Base-by-base conservation (phyloP, 2,329 filamentous ascomycete genomes). In the Curvularia eragrostidis region DNA sequence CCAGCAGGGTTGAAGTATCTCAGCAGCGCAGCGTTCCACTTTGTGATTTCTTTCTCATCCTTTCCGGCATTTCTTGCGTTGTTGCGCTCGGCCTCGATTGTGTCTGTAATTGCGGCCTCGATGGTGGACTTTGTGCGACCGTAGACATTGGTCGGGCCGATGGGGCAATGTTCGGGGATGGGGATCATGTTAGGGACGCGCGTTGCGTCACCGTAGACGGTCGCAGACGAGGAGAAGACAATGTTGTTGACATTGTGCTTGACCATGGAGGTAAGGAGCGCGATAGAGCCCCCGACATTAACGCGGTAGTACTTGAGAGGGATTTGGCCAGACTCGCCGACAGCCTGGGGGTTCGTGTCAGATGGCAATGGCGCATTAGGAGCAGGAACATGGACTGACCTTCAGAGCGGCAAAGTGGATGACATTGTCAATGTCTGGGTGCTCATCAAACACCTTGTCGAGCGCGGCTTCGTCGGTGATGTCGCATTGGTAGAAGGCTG, bases 321-420 rank as follows among this genome's bases (percentile, higher is more conserved):
- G 63, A 92, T 96, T 79, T 96, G 91, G 73, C 85, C 88, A 52
- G 94, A 98, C 82, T 99, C 94, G 74, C 95, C 95, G 59, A 99
- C 95, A 46, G 96, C 94, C 92, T 96, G 68, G 15, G 30, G 28
- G n/a, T 36, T 21, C n/a, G 58, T 60, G 41, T 67, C 55, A 67
- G 54, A 21, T 34, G 21, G 36, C 8, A 15, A 13, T 4, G 18
- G 30, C 3, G 1, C 19, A 26, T 36, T 23, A 15, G 21, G n/a
- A 13, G 30, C 9, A 3, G n/a, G 5, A 5, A 26, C 3, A 10
- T 10, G n/a, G 9, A 46, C 80, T 69, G 79, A 90, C 91, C 90
- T 99, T 99, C 68, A 99, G 85, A 23, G 95, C 95, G 64, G 95
- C 96, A 76, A 99, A 99, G 84, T 99, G 95, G 72, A 99, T 98